phyloP scores from a whole-genome alignment of 1,284 basidiomycete species.

The Malassezia dermatis region DNA sequence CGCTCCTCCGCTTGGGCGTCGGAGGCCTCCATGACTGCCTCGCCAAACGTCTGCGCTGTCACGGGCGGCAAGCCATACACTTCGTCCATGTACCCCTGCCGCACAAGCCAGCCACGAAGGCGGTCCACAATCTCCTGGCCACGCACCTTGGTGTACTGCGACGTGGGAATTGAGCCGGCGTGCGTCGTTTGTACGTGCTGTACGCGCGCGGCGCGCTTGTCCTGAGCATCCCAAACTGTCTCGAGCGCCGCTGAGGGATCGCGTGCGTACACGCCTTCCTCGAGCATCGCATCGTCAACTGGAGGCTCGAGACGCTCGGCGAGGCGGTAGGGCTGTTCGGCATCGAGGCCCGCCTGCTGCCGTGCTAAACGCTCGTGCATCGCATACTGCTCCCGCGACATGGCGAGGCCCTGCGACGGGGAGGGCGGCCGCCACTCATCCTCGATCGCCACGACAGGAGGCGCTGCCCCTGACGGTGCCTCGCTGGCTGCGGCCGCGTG shows the following conservation, averaged over 20 bases:
- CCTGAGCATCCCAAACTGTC: conserved; percentile 12
- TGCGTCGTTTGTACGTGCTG: neutral
- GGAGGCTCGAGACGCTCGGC: conserved; percentile 8
- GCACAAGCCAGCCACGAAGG: conserved; percentile 15
- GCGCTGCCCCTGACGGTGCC: no score
- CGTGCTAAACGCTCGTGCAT: conserved; percentile 12
- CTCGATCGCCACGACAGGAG: neutral
- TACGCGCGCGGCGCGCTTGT: conserved; percentile 3
- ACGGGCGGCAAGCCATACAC: conserved; percentile 16
- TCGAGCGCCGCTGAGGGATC: conserved; percentile 11
- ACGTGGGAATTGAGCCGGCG: neutral
- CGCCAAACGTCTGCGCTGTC: conserved; percentile 11
- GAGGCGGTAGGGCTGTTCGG: conserved; percentile 8
- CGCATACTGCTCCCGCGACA: conserved; percentile 10
- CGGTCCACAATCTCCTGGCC: conserved; percentile 13
- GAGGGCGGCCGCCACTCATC: conserved; percentile 13
- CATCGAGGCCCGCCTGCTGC: conserved; percentile 1
- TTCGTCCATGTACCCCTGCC: conserved; percentile 12
- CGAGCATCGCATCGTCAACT: conserved; percentile 7
- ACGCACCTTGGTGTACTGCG: conserved; percentile 8
- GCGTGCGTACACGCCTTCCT: conserved; percentile 15
- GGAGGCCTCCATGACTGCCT: conserved; percentile 1
- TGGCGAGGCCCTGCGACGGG: neutral
- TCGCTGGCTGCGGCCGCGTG: neutral
- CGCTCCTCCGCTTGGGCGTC: conserved; percentile 8